phyloP scores from a whole-genome alignment of 306 rosid genomes.

The Pterocarpus santalinus region DNA sequence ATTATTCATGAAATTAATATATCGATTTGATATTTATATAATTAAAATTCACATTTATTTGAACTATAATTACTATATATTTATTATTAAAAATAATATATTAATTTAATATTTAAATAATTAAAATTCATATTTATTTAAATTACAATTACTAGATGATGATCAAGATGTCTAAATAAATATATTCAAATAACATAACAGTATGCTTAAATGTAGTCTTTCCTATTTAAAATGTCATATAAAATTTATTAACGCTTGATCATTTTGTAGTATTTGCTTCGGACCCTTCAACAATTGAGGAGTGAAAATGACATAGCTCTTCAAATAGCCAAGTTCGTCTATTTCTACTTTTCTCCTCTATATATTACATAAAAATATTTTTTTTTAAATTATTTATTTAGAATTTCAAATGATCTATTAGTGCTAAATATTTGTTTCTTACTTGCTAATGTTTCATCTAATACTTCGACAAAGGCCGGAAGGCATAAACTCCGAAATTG shows the following conservation, averaged over 20 bases:
- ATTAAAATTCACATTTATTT: no score
- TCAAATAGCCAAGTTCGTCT: conserved; percentile 59
- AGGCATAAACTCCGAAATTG: conserved; percentile 63
- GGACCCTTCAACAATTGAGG: conserved; percentile 61
- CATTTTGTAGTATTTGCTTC: conserved; percentile 50
- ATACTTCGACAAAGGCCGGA: conserved; percentile 54
- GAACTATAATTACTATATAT: no score
- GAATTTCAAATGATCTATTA: neutral
- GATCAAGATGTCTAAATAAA: no score
- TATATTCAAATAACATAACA: no score
- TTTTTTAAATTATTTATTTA: neutral
- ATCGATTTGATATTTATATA: no score
- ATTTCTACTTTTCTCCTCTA: neutral
- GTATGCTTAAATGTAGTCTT: no score
- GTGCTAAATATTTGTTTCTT: conserved; percentile 6
- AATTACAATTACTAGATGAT: no score
- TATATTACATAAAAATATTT: neutral
- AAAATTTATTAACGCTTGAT: neutral
- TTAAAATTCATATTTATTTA: no score
- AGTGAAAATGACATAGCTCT: conserved; percentile 65
- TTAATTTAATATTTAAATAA: no score
- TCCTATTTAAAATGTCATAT: neutral
- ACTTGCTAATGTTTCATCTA: neutral
- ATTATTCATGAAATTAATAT: no score
- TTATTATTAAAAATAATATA: no score